Base-by-base conservation (phyloP, 495 filamentous ascomycete genomes). In the Clavariopsis aquatica region DNA sequence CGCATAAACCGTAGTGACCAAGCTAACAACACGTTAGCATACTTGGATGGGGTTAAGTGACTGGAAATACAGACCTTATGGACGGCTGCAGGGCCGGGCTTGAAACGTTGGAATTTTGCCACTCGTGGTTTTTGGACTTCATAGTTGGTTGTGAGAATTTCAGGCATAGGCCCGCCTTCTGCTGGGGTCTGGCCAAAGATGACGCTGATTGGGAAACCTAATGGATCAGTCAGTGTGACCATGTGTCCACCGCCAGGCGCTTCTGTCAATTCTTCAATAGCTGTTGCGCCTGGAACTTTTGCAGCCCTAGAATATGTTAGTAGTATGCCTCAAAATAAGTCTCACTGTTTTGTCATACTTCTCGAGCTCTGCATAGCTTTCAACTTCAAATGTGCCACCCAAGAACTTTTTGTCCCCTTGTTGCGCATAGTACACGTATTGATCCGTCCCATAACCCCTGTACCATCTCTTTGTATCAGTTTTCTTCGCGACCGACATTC, bases 1-100 rank as follows among this genome's bases (percentile, higher is more conserved):
- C 83, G 69, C 82, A 84, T 45, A 86, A 71, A 9, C 89, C 89
- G 55, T 85, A 91, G 73, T 91, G 89, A 2, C 89, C 89, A 0
- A 91, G 79, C 78, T 68, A 20, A 26, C 1, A n/a, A 47, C 19
- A 47, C 19, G 45, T 47, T 23, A 47, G 49, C 49, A 26, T 9
- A 23, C n/a, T n/a, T n/a, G n/a, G n/a, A n/a, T n/a, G n/a, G n/a
- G n/a, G n/a, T 15, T 19, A 49, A 22, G n/a, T 19, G 7, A 26
- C 5, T 20, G 49, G 12, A 31, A 36, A n/a, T n/a, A 19, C 49
- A 0, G 47, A 70, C 68, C 56, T 91, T 92, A 75, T 91, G 85
- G 0, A 91, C 79, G 0, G 85, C 82, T 1, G 87, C 86, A 1
- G 89, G 88, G 9, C 89, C 85, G 9, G 76, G 76, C 4, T 78